A percentile compares a stretch with the other conserved stretches of the same genome.
phyloP scores from a whole-genome alignment of 176 grass and related monocot genomes.

The Ananas comosus region DNA sequence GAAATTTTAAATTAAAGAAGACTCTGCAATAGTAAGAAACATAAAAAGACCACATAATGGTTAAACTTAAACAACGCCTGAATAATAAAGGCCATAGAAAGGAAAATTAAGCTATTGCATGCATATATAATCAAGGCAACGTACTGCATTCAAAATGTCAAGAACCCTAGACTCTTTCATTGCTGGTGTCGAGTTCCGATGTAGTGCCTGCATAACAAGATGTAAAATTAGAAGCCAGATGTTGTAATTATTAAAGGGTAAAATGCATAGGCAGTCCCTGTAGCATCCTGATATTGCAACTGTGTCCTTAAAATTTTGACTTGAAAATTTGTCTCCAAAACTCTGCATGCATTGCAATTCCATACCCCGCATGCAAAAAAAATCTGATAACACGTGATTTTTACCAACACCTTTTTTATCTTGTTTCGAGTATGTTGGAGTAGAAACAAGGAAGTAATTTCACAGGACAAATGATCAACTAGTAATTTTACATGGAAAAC shows the following conservation, averaged over 20 bases:
- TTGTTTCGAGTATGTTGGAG: too few relatives aligned
- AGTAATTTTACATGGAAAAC: too few relatives aligned
- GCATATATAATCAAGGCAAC: background rate
- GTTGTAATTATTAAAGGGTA: background rate
- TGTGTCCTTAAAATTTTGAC: too few relatives aligned
- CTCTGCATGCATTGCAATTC: too few relatives aligned
- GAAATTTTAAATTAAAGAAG: background rate
- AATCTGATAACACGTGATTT: too few relatives aligned
- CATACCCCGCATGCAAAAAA: too few relatives aligned
- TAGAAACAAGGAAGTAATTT: too few relatives aligned
- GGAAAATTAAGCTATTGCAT: background rate
- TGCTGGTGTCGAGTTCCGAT: conserved; percentile 12
- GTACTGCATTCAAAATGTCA: conserved; percentile 19
- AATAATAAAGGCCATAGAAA: background rate
- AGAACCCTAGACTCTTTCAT: conserved; percentile 26
- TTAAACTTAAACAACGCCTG: background rate
- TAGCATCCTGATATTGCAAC: background rate
- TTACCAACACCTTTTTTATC: too few relatives aligned
- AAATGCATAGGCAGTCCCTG: background rate
- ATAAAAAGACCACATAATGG: background rate
- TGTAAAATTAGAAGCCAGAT: background rate
- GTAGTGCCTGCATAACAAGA: conserved; percentile 14
- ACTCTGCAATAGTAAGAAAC: background rate
- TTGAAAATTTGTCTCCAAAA: too few relatives aligned
- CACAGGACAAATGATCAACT: too few relatives aligned